phyloP scores from a whole-genome alignment of 257 asterid genomes.

The Asclepias syriaca region DNA sequence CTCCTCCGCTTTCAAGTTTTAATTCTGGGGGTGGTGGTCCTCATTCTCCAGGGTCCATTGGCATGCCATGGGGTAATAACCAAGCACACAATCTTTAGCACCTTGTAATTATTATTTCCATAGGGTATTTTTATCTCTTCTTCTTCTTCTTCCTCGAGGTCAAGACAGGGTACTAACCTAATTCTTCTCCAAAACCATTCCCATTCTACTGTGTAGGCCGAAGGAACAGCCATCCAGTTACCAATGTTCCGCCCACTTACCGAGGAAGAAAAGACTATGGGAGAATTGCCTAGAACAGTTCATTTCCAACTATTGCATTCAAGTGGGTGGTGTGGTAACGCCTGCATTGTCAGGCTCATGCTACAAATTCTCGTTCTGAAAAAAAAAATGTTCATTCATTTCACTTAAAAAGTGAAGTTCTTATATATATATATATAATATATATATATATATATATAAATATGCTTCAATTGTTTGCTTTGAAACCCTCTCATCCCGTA shows the following conservation, averaged over 20 bases:
- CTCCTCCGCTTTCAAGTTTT: constrained; percentile 35
- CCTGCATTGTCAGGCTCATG: constrained; percentile 10
- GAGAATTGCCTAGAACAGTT: constrained; percentile 42
- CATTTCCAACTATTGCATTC: constrained; percentile 13
- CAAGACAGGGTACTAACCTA: background rate
- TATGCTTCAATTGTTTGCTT: constrained; percentile 1
- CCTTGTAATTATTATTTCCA: background rate
- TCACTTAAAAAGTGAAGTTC: background rate
- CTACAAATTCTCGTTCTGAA: constrained; percentile 1
- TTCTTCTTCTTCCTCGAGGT: background rate
- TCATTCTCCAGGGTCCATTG: constrained; percentile 43
- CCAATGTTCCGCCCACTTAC: constrained; percentile 49
- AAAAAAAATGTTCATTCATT: constrained; percentile 6
- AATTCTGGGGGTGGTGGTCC: constrained; percentile 39
- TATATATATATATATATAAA: background rate
- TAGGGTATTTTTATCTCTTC: background rate
- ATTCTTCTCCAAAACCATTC: background rate
- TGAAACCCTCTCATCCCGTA: background rate
- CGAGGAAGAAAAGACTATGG: constrained; percentile 68
- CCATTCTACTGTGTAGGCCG: constrained; percentile 51
- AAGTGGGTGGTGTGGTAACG: background rate
- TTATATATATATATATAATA: background rate
- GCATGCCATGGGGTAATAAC: constrained; percentile 44
- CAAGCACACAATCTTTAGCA: background rate
- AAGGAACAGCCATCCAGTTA: constrained; percentile 52